phyloP scores from a whole-genome alignment of 257 asterid genomes.

The Nicotiana benthamiana region DNA sequence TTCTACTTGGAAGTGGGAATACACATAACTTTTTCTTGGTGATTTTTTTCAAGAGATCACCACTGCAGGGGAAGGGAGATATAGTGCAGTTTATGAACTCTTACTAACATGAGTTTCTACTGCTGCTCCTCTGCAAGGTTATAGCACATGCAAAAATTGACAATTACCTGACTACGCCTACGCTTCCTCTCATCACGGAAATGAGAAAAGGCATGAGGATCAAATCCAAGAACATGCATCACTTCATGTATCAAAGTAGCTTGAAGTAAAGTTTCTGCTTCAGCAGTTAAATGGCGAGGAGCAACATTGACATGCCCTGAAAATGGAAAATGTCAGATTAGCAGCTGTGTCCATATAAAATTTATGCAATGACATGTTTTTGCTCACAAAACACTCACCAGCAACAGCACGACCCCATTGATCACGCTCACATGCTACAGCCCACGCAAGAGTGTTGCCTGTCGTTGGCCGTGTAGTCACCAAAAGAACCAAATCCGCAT shows the following conservation, averaged over 20 bases:
- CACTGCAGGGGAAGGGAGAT: neutral
- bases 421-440: conserved; percentile 98
- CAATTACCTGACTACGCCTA: conserved; percentile 65
- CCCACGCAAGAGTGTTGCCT: conserved; percentile 96
- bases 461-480: conserved; percentile 96
- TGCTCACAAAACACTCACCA: conserved; percentile 37
- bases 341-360: neutral
- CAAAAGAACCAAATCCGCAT: conserved; percentile 90
- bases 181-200: conserved; percentile 92
- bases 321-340: conserved; percentile 7
- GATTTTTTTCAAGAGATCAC: neutral
- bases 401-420: conserved; percentile 99
- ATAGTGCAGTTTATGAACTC: neutral
- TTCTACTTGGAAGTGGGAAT: neutral
- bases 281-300: conserved; percentile 98
- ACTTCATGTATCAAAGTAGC: conserved; percentile 92
- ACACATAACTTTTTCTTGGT: neutral
- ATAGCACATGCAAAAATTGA: conserved; percentile 3
- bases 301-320: conserved; percentile 98
- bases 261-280: conserved; percentile 87
- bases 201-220: conserved; percentile 95
- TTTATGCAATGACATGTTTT: neutral
- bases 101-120: neutral
- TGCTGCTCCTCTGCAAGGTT: neutral
- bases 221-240: conserved; percentile 95